phyloP scores from a whole-genome alignment of 176 grass and related monocot species.

The Carex parvula region DNA sequence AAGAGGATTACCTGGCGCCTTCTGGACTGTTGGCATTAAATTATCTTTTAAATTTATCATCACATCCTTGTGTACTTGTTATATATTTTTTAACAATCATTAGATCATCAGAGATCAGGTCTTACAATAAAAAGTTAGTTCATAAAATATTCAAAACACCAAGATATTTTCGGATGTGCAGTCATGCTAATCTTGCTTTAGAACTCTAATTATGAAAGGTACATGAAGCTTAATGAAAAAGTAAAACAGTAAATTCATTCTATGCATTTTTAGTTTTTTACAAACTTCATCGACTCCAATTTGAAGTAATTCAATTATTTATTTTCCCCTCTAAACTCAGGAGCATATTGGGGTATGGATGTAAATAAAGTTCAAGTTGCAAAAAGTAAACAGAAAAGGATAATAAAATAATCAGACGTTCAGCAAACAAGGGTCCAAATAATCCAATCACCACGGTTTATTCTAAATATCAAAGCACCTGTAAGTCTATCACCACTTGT shows the following conservation, averaged over 20 bases:
- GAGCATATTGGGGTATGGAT: not conserved
- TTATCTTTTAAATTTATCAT: no score
- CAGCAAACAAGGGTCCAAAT: not conserved
- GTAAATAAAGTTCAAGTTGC: not conserved
- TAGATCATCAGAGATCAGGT: no score
- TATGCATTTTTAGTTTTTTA: not conserved
- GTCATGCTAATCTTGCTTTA: no score
- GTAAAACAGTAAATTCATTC: not conserved
- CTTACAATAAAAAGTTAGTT: no score
- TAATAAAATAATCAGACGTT: not conserved
- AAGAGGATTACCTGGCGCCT: no score
- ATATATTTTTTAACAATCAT: no score
- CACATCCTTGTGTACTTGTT: no score
- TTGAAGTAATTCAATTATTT: not conserved
- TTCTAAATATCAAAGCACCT: not conserved
- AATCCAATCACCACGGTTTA: not conserved
- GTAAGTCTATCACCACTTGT: not conserved
- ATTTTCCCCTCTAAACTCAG: not conserved
- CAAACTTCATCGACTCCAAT: not conserved
- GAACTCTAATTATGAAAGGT: not conserved
- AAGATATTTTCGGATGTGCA: no score
- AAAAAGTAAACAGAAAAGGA: not conserved
- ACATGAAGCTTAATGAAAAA: not conserved
- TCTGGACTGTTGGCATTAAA: no score
- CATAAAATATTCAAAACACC: no score